Base-by-base conservation (phyloP, 164 flowering plant genomes). In the Protea cynaroides region DNA sequence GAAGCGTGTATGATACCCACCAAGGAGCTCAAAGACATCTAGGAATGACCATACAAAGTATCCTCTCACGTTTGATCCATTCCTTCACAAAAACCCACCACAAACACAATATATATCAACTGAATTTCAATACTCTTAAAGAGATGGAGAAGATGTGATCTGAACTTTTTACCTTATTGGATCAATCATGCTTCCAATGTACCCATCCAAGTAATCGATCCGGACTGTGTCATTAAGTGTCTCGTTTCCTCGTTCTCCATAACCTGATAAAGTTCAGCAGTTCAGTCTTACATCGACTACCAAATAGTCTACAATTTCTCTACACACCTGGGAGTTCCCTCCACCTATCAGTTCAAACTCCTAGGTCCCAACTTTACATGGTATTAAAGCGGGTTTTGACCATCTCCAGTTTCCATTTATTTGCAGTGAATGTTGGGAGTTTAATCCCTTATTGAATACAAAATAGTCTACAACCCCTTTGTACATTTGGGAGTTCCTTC, bases 31-130 rank as follows among this genome's bases (percentile, higher is more conserved):
- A 21, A 76, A 76, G 17, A 74, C 56, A 64, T 83, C 86, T n/a
- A 83, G 24, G 72, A 83, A 76, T 14, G 87, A 81, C 87, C 85
- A 83, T 22, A 57, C 18, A 38, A 83, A 72, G 66, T 80, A 83
- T 21, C 83, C 85, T 70, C 67, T 81, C 2, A 71, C 15, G 44
- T 82, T 78, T 46, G 84, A 73, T 64, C 86, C 86, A 59, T 75
- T 74, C 71, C 86, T 82, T 37, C 44, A n/a, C n/a, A n/a, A n/a
- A n/a, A n/a, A n/a, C n/a, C n/a, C n/a, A n/a, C n/a, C n/a, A 72
- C 1, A 61, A 8, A 50, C 58, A 12, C 18, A 1, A 40, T 0
- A 56, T 15, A 38, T 4, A 15, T 18, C 22, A 51, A 47, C 19
- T 12, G 44, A 21, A 7, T 43, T 24, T 13, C 8, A 9, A 56